These are phyloP conservation scores for Zygosaccharomyces lentus DNA, from an alignment of 805 yeast genomes.

Conservation along the genomic window DNA sequence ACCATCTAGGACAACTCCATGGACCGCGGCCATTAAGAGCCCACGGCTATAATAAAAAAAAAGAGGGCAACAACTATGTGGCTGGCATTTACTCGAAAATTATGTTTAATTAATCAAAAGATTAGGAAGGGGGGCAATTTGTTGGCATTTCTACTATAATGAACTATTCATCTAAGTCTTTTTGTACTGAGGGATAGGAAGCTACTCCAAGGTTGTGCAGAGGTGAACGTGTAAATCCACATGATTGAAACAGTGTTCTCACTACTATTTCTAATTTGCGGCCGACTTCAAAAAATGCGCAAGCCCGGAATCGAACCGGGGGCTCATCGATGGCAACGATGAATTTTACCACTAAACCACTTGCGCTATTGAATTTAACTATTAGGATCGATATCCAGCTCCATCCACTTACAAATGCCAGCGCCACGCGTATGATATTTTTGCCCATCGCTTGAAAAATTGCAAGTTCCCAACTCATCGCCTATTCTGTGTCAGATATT, in stretches of 20 bases:
- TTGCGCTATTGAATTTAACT: conserved; percentile 17
- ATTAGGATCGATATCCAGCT: not conserved
- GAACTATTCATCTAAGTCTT: too few species aligned
- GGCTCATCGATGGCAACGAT: conserved; percentile 34
- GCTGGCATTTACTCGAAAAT: too few species aligned
- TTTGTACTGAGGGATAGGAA: too few species aligned
- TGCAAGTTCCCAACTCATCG: conserved; percentile 7
- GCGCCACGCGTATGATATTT: too few species aligned
- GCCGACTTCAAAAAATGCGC: conserved; percentile 14
- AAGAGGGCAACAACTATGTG: not conserved
- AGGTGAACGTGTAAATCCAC: too few species aligned
- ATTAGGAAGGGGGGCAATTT: too few species aligned
- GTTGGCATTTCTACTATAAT: too few species aligned
- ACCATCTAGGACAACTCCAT: too few species aligned
- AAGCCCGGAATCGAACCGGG: conserved; percentile 34
- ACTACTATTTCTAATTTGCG: not conserved
- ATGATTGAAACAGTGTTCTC: too few species aligned
- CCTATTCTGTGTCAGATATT: not conserved
- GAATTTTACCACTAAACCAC: conserved; percentile 34
- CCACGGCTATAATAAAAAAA: not conserved
- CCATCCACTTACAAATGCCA: not conserved
- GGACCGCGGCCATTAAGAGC: too few species aligned
- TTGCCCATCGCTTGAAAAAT: not conserved
- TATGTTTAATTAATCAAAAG: too few species aligned
- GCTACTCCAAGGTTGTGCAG: too few species aligned